Base-by-base conservation (phyloP, 495 filamentous ascomycete species). In the Hyaloscypha finlandica region DNA sequence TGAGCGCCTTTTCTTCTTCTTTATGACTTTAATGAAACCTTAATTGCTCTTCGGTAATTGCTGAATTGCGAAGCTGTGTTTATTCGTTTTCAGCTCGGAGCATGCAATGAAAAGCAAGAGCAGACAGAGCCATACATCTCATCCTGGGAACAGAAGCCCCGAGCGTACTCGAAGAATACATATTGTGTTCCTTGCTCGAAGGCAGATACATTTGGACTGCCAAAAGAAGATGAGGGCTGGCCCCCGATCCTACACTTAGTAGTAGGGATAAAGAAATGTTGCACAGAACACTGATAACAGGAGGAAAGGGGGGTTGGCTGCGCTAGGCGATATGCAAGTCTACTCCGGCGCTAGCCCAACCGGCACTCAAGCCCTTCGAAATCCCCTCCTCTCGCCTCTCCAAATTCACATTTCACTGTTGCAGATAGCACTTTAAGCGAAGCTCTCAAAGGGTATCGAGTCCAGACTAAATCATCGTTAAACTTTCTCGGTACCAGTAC, bases 391-490 rank as follows among this genome's bases (percentile, higher is more conserved):
- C 42, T 48, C 42, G 42, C 42, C 42, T 48, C 11, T 48, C 16
- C 42, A 48, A 37, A 48, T 48, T 48, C 16, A 8, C 35, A 12
- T 37, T 30, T 58, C 25, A 11, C 19, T 59, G 56, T 59, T 59
- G 56, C 56, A 59, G 6, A 1, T 59, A 8, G 56, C 31, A 37
- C 12, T 59, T 59, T 59, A 59, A 59, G 56, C 56, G 56, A 59
- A 33, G 30, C 12, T 29, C 31, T 37, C 30, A 32, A 32, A 56
- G 53, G 22, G 53, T 32, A 56, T 56, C 6, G 53, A 32, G 11
- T 32, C 8, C 22, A 56, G 53, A 32, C 53, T 56, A 56, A 31
- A 6, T 19, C 42, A 19, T 48, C 42, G 42, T 48, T 48, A 48
- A 48, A 48, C 42, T 48, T 48, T 48, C 42, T 48, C 42, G 42